phyloP scores from a whole-genome alignment of 306 rosid genomes.

The Purshia tridentata region DNA sequence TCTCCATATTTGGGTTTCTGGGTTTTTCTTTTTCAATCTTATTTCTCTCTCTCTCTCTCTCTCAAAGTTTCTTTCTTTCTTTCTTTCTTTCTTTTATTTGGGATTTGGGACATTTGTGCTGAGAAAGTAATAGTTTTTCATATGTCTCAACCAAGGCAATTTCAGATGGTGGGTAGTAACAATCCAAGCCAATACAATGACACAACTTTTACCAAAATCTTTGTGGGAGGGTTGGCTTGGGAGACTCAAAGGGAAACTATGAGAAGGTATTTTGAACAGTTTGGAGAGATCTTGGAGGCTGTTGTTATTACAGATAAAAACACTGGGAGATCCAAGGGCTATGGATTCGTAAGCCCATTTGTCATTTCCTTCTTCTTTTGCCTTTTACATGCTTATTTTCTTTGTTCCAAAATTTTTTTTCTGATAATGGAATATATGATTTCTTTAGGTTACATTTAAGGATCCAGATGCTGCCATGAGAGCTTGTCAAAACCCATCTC shows the following conservation, averaged over 20 bases:
- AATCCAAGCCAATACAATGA: constrained; percentile 63
- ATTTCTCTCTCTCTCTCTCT: neutral
- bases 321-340: constrained; percentile 97
- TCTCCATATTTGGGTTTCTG: constrained; percentile 32
- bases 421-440: neutral
- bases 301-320: constrained; percentile 89
- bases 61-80: constrained; percentile 6
- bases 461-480: constrained; percentile 89
- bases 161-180: constrained; percentile 60
- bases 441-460: constrained; percentile 79
- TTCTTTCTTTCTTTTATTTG: constrained; percentile 4
- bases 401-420: constrained; percentile 7
- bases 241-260: constrained; percentile 90
- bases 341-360: constrained; percentile 84
- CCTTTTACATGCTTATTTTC: constrained; percentile 4
- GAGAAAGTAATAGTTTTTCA: too few relatives aligned
- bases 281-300: constrained; percentile 95
- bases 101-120: constrained; percentile 14
- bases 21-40: neutral
- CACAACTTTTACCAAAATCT: constrained; percentile 82
- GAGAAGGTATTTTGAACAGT: constrained; percentile 88
- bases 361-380: neutral
- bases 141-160: constrained; percentile 79
- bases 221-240: constrained; percentile 99
- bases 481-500: constrained; percentile 95